Evolutionary conservation across 345 rosid genomes (phyloP).

Genomic region (Populus alba): DNA sequence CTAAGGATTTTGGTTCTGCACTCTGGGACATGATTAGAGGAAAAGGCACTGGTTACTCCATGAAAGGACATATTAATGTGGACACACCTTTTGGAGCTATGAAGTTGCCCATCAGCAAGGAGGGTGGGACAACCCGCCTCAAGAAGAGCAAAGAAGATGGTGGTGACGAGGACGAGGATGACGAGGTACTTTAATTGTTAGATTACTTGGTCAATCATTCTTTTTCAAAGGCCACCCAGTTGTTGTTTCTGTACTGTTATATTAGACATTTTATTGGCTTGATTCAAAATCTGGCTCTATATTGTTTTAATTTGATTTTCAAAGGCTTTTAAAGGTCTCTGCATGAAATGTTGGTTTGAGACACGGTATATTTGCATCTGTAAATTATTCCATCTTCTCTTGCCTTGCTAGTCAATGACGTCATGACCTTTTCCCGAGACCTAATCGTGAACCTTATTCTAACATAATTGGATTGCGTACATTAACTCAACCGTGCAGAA

Average conservation of each 20-base stretch:
- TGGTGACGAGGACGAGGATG: slow-evolving; percentile 51
- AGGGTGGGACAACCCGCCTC: slow-evolving; percentile 82
- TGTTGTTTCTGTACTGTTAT: neutral
- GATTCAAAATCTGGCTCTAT: neutral
- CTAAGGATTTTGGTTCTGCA: slow-evolving; percentile 95
- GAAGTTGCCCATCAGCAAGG: slow-evolving; percentile 91
- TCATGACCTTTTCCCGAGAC: neutral
- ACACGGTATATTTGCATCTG: neutral
- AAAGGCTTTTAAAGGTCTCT: neutral
- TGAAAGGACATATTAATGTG: slow-evolving; percentile 79
- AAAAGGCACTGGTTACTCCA: slow-evolving; percentile 80
- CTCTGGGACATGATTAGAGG: slow-evolving; percentile 99
- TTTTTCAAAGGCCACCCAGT: neutral
- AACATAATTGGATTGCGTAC: neutral
- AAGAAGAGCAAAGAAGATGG: slow-evolving; percentile 79
- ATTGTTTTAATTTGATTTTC: neutral
- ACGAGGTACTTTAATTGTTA: slow-evolving; percentile 40
- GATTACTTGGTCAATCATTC: neutral
- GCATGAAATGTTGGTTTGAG: neutral
- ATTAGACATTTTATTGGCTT: neutral
- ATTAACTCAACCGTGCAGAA: neutral
- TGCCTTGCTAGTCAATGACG: neutral
- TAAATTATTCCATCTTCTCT: neutral
- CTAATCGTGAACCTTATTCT: neutral
- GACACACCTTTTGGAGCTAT: slow-evolving; percentile 93